Evolutionary conservation across 768 basidiomycete genomes (phyloP).

Genomic region (Chiua virens): DNA sequence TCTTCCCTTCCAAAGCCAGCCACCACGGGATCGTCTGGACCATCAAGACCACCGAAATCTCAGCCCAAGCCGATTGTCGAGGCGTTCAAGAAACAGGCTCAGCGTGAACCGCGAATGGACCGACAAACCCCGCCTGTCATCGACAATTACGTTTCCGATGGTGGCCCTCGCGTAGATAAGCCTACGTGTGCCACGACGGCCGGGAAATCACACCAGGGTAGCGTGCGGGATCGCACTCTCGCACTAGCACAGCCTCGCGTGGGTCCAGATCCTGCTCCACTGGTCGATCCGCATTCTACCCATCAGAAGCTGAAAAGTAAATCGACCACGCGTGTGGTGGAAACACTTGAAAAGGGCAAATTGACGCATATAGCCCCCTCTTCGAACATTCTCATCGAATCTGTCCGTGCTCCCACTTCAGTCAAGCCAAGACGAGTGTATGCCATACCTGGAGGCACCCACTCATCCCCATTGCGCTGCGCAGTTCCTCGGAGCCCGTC

Average conservation of each 20-base stretch:
- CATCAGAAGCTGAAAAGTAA: background rate
- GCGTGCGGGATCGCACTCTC: background rate
- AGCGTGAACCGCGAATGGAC: constrained; percentile 1
- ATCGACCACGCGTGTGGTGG: background rate
- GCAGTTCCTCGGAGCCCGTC: background rate
- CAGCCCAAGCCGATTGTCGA: constrained; percentile 41
- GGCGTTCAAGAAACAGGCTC: constrained; percentile 45
- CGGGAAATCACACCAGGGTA: background rate
- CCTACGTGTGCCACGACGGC: background rate
- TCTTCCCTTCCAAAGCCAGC: constrained; percentile 1
- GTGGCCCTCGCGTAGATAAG: background rate
- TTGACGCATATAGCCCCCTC: constrained; percentile 17
- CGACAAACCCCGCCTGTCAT: background rate
- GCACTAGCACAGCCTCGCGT: background rate
- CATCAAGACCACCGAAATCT: constrained; percentile 5
- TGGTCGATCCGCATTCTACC: background rate
- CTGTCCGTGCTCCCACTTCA: background rate
- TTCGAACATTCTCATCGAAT: background rate
- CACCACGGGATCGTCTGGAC: background rate
- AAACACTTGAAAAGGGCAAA: background rate
- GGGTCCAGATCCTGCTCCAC: background rate
- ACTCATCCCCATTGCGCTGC: constrained; percentile 7
- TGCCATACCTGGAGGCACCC: background rate
- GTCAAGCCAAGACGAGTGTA: background rate
- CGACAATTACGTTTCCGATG: background rate